phyloP scores from a whole-genome alignment of 2,329 filamentous ascomycete genomes.

The Colletotrichum falcatum region DNA sequence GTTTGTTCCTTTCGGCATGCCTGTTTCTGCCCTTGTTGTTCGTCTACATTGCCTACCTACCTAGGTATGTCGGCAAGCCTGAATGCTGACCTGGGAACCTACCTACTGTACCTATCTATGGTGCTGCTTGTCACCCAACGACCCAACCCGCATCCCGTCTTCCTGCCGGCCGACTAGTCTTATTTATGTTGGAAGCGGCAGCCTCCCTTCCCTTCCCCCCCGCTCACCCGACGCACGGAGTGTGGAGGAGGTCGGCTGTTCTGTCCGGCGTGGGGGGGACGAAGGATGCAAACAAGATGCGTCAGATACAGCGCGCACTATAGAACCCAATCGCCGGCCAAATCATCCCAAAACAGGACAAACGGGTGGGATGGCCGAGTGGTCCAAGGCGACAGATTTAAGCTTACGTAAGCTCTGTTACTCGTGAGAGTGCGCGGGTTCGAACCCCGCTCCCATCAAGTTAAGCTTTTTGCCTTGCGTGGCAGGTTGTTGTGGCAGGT shows the following conservation, averaged over 20 bases:
- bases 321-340: background rate
- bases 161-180: background rate
- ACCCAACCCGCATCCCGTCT: background rate
- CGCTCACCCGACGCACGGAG: background rate
- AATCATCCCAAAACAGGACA: background rate
- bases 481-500: no score
- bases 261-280: background rate
- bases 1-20: background rate
- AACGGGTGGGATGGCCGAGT: constrained; percentile 38
- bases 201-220: background rate
- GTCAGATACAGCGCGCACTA: background rate
- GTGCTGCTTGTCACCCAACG: background rate
- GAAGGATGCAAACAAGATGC: background rate
- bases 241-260: background rate
- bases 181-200: background rate
- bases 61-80: background rate
- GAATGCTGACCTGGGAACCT: no score
- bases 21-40: background rate
- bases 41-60: no score
- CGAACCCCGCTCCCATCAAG: constrained; percentile 39
- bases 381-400: constrained; percentile 41
- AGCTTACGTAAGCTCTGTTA: constrained; percentile 41
- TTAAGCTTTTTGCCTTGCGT: background rate
- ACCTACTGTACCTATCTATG: no score
- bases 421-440: constrained; percentile 39